A percentile compares a stretch with the other conserved stretches of the same genome.
phyloP scores from a whole-genome alignment of 371 early-diverging fungal genomes.

The Mucor piriformis region DNA sequence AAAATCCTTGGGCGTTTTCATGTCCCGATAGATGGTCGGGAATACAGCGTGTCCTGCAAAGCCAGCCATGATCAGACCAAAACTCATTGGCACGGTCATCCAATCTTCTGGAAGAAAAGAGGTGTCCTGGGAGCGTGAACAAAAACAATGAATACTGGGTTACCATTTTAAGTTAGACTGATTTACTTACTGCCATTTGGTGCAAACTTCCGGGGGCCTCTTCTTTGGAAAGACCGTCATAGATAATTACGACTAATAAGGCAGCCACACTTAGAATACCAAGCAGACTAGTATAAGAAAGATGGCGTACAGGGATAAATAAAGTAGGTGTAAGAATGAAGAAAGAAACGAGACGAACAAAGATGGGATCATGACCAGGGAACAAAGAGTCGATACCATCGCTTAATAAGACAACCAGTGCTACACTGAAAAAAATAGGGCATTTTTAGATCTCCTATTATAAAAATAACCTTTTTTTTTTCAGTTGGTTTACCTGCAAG shows the following conservation, averaged over 20 bases:
- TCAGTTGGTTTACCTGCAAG: constrained; percentile 45
- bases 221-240: constrained; percentile 53
- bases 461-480: background rate
- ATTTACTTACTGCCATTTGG: constrained; percentile 53
- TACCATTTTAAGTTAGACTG: background rate
- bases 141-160: background rate
- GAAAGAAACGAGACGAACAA: constrained; percentile 37
- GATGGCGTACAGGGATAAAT: constrained; percentile 52
- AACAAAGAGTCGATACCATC: constrained; percentile 45
- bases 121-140: constrained; percentile 36
- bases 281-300: constrained; percentile 55
- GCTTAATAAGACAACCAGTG: constrained; percentile 45
- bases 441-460: background rate
- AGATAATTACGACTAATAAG: constrained; percentile 45
- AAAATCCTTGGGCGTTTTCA: constrained; percentile 48
- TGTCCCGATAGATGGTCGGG: constrained; percentile 52
- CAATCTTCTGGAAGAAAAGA: constrained; percentile 35
- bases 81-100: constrained; percentile 39
- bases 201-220: constrained; percentile 62
- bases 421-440: constrained; percentile 30
- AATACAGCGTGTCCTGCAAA: constrained; percentile 55
- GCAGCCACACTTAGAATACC: constrained; percentile 53
- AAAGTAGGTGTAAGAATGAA: constrained; percentile 47
- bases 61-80: constrained; percentile 52
- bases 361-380: constrained; percentile 29